These are phyloP conservation scores for Lecanoromycetidae sp. DNA, from an alignment of 2,329 filamentous ascomycete species.

Conservation along the genomic window DNA sequence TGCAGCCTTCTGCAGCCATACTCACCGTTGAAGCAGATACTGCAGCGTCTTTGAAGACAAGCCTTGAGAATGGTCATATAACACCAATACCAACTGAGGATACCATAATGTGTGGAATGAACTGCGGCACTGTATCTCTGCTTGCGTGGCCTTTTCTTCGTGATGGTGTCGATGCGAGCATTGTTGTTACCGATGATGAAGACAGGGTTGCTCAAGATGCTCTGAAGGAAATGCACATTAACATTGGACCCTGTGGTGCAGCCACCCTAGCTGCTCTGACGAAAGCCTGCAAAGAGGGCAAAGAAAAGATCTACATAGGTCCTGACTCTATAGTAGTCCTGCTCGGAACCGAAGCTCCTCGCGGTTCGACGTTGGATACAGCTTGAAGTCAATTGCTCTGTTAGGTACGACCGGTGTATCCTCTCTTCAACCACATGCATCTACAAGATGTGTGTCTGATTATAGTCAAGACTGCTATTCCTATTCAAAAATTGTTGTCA, in stretches of 20 bases:
- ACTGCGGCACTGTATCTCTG: slow-evolving; percentile 56
- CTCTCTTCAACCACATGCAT: not conserved
- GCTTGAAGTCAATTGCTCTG: slow-evolving; percentile 23
- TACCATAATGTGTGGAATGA: slow-evolving; percentile 64
- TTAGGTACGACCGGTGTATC: not conserved
- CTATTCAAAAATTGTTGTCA: too few relatives aligned
- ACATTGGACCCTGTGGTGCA: slow-evolving; percentile 51
- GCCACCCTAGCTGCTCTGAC: slow-evolving; percentile 44
- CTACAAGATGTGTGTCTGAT: too few relatives aligned
- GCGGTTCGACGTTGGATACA: slow-evolving; percentile 29
- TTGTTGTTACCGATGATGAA: slow-evolving; percentile 51
- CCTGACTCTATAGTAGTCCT: slow-evolving; percentile 49
- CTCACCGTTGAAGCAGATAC: slow-evolving; percentile 59
- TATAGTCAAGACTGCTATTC: too few relatives aligned
- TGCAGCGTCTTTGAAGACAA: slow-evolving; percentile 42
- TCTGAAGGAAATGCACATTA: slow-evolving; percentile 37
- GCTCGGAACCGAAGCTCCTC: slow-evolving; percentile 52
- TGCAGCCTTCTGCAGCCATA: slow-evolving; percentile 31
- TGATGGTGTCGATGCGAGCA: slow-evolving; percentile 46
- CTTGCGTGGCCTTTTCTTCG: slow-evolving; percentile 52
- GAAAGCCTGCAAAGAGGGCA: slow-evolving; percentile 31
- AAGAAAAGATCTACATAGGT: slow-evolving; percentile 29
- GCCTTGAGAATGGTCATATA: slow-evolving; percentile 36
- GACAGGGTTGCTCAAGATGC: slow-evolving; percentile 47
- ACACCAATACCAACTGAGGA: slow-evolving; percentile 42